phyloP scores from a whole-genome alignment of 2,329 filamentous ascomycete species.

The Microthyrium microscopicum region DNA sequence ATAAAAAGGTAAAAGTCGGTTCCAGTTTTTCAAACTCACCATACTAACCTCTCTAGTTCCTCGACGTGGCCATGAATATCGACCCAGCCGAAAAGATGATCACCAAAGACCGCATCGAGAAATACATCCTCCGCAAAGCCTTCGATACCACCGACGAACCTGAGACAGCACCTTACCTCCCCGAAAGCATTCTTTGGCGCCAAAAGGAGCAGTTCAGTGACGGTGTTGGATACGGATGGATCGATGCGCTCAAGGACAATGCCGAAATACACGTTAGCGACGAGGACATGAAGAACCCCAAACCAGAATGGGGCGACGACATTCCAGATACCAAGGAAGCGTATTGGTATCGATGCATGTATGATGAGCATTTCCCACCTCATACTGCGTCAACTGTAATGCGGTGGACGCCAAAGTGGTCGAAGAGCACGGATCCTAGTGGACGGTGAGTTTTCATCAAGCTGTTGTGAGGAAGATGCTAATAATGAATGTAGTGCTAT shows the following conservation, averaged over 20 bases:
- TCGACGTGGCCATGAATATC: slow-evolving; percentile 83
- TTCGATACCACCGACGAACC: slow-evolving; percentile 89
- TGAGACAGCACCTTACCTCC: slow-evolving; percentile 68
- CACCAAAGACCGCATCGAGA: slow-evolving; percentile 75
- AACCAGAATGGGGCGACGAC: slow-evolving; percentile 86
- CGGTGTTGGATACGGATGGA: slow-evolving; percentile 97
- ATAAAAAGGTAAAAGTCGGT: slow-evolving; percentile 68
- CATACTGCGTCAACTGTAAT: slow-evolving; percentile 84
- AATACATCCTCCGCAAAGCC: slow-evolving; percentile 94
- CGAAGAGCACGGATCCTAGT: slow-evolving; percentile 85
- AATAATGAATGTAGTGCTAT: slow-evolving; percentile 11
- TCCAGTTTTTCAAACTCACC: slow-evolving; percentile 11
- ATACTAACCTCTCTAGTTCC: too few species aligned
- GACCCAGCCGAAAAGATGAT: slow-evolving; percentile 95
- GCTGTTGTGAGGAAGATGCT: slow-evolving; percentile 9
- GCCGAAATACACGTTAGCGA: slow-evolving; percentile 81
- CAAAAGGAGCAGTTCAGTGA: slow-evolving; percentile 99
- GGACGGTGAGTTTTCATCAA: slow-evolving; percentile 46
- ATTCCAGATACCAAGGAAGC: slow-evolving; percentile 95
- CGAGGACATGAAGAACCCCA: slow-evolving; percentile 98
- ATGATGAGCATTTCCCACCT: slow-evolving; percentile 93
- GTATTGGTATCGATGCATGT: slow-evolving; percentile 98
- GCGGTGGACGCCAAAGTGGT: slow-evolving; percentile 97
- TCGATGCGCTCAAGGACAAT: slow-evolving; percentile 89
- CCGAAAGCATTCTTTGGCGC: slow-evolving; percentile 87